Conservation (phyloP, 225 moss, liverwort and hornwort species). For the Polytrichum commune region DNA sequence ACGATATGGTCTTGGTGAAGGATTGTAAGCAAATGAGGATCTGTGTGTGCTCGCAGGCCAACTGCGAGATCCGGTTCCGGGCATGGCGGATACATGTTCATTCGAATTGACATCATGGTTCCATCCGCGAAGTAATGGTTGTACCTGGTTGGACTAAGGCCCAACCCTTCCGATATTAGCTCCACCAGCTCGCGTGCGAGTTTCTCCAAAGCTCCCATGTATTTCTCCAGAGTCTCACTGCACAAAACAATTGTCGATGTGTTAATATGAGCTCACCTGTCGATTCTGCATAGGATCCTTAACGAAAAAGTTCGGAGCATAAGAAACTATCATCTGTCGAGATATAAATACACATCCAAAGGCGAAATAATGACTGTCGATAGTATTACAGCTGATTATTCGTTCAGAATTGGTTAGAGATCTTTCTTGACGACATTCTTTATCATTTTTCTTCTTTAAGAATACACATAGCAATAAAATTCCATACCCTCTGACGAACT, state of each 20-base stretch:
- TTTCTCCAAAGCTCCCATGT: slow-evolving; percentile 4
- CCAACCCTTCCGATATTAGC: slow-evolving; percentile 20
- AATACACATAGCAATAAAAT: too few species aligned
- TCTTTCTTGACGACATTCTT: too few species aligned
- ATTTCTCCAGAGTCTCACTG: slow-evolving; percentile 20
- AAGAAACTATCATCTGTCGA: too few species aligned
- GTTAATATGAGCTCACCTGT: too few species aligned
- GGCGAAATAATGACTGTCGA: too few species aligned
- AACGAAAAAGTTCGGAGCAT: too few species aligned
- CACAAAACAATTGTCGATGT: background rate
- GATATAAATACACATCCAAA: too few species aligned
- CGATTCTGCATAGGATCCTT: too few species aligned
- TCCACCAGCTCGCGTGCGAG: slow-evolving; percentile 5
- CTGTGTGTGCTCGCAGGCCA: slow-evolving; percentile 58
- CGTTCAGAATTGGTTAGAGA: too few species aligned
- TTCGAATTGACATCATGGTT: slow-evolving; percentile 53
- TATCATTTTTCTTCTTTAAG: too few species aligned
- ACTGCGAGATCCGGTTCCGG: slow-evolving; percentile 54
- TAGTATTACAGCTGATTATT: too few species aligned
- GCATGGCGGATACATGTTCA: slow-evolving; percentile 61
- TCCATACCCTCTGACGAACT: too few species aligned
- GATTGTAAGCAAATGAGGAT: slow-evolving; percentile 58
- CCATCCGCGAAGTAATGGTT: slow-evolving; percentile 42
- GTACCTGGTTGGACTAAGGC: slow-evolving; percentile 14
- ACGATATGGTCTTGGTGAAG: slow-evolving; percentile 53